These are phyloP conservation scores for Parascedosporium putredinis DNA, from an alignment of 2,329 filamentous ascomycete species.

Conservation along the genomic window DNA sequence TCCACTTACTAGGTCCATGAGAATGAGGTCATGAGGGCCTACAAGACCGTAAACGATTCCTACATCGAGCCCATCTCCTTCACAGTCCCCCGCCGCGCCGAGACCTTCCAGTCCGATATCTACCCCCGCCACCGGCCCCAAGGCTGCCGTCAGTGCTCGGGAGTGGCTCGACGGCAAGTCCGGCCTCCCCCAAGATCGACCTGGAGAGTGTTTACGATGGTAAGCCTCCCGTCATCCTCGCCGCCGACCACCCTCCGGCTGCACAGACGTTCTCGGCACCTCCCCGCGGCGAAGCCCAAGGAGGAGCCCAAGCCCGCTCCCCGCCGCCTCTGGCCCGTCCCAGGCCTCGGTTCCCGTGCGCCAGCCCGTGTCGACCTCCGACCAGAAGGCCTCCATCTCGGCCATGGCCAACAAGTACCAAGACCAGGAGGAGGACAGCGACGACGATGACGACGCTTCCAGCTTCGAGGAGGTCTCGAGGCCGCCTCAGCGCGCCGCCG, in stretches of 20 bases:
- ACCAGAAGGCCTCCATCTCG: conserved; percentile 80
- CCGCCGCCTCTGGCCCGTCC: conserved; percentile 23
- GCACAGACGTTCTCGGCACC: conserved; percentile 22
- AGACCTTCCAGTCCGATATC: conserved; percentile 95
- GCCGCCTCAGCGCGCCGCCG: conserved; percentile 48
- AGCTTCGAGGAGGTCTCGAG: conserved; percentile 82
- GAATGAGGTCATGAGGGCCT: conserved; percentile 90
- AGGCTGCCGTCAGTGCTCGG: conserved; percentile 65
- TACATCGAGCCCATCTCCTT: conserved; percentile 98
- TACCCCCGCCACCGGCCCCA: conserved; percentile 71
- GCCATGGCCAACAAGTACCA: conserved; percentile 79
- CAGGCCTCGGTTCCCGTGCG: conserved; percentile 21
- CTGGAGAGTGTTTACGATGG: conserved; percentile 88
- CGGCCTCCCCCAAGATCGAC: conserved; percentile 79
- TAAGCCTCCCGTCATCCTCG: conserved; percentile 64
- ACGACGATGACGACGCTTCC: conserved; percentile 57
- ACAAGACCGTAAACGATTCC: conserved; percentile 90
- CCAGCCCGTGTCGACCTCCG: conserved; percentile 56
- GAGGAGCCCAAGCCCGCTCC: conserved; percentile 15
- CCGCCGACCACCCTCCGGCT: conserved; percentile 50
- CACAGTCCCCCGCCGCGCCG: conserved; percentile 84
- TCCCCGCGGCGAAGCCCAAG: conserved; percentile 26
- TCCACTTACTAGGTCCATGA: conserved; percentile 60
- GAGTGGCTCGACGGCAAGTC: conserved; percentile 87
- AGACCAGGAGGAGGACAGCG: conserved; percentile 56